Conservation (phyloP, 257 asterid species). For the Hygrophila difformis region DNA sequence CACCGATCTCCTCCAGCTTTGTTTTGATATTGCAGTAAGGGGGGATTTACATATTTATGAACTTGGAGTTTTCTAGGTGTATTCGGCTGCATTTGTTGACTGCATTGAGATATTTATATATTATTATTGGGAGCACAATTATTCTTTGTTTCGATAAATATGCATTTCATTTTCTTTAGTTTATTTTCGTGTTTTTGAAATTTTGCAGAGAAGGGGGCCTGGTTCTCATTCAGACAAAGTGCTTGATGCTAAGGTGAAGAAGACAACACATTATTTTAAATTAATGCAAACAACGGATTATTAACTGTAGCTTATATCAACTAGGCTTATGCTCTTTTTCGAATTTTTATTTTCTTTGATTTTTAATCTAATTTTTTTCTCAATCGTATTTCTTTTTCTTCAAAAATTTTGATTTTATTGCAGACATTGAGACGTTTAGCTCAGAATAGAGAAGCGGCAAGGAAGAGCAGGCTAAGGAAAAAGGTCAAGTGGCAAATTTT, state of each 20-base stretch:
- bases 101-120: not conserved
- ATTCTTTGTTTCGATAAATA: too few species aligned
- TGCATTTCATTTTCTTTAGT: too few species aligned
- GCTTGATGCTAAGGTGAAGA: slow-evolving; percentile 87
- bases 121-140: not conserved
- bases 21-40: not conserved
- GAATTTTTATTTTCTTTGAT: not conserved
- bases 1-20: slow-evolving; percentile 19
- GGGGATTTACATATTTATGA: slow-evolving; percentile 5
- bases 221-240: slow-evolving; percentile 64
- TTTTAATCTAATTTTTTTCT: not conserved
- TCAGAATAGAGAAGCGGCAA: slow-evolving; percentile 97
- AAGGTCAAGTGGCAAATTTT: slow-evolving; percentile 36
- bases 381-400: too few species aligned
- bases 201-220: slow-evolving; percentile 66
- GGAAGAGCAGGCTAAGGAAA: slow-evolving; percentile 89
- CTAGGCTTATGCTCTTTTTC: slow-evolving; percentile 1
- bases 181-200: slow-evolving; percentile 11
- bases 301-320: slow-evolving; percentile 26
- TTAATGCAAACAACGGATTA: slow-evolving; percentile 12
- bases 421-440: slow-evolving; percentile 96
- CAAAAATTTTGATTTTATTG: slow-evolving; percentile 5
- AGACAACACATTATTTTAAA: too few species aligned
- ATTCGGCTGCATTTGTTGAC: slow-evolving; percentile 22
- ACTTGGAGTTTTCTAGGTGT: not conserved